Evolutionary conservation across 106 monocot species (phyloP).

Genomic region (Acorus calamus): DNA sequence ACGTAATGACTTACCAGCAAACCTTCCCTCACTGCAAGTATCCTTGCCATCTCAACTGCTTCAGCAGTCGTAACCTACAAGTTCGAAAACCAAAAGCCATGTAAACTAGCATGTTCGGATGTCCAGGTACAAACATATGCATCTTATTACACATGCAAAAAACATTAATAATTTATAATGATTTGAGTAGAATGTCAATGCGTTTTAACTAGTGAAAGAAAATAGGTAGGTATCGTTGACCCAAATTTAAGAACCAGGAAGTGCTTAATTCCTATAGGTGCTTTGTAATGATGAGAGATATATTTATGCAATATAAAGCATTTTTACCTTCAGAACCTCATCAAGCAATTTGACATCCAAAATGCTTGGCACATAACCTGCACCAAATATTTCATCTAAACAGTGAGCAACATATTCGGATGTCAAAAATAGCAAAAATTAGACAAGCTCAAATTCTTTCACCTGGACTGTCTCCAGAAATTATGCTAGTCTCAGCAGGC

Average conservation of each 20-base stretch:
- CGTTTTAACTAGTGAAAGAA: too few relatives aligned
- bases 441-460: background rate
- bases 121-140: too few relatives aligned
- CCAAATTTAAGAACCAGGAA: too few relatives aligned
- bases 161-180: too few relatives aligned
- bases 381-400: slow-evolving; percentile 15
- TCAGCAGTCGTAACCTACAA: slow-evolving; percentile 71
- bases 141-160: too few relatives aligned
- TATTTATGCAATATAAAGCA: too few relatives aligned
- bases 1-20: slow-evolving; percentile 41
- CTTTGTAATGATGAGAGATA: too few relatives aligned
- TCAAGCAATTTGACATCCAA: slow-evolving; percentile 91
- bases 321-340: slow-evolving; percentile 83
- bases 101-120: background rate
- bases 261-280: too few relatives aligned
- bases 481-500: slow-evolving; percentile 83
- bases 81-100: background rate
- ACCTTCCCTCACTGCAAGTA: slow-evolving; percentile 80
- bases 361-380: slow-evolving; percentile 90
- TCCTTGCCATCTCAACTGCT: slow-evolving; percentile 87
- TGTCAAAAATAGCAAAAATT: too few relatives aligned
- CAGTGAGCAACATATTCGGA: background rate
- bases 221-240: too few relatives aligned
- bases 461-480: slow-evolving; percentile 89
- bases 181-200: too few relatives aligned